These are phyloP conservation scores for Kitagawia praeruptora DNA, from an alignment of 129 eudicot genomes.

Conservation along the genomic window DNA sequence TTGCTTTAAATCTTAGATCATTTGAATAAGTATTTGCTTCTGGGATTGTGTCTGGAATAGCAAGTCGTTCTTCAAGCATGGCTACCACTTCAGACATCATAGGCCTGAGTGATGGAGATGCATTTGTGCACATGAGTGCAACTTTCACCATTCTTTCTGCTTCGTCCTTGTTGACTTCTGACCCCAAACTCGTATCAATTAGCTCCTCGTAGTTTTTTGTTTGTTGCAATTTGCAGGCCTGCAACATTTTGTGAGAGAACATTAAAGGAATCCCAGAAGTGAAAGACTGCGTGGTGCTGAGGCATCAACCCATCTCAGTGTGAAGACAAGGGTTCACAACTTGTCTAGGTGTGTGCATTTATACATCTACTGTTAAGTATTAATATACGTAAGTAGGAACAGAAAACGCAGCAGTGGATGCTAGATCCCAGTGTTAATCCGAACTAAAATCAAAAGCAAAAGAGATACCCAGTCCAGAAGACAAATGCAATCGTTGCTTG, in stretches of 20 bases:
- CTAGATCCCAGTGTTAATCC: neutral
- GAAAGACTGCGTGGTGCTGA: neutral
- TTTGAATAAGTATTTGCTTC: constrained; percentile 30
- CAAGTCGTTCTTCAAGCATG: constrained; percentile 61
- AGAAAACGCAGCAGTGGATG: neutral
- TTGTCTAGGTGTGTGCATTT: neutral
- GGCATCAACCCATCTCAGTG: neutral
- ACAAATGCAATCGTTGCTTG: constrained; percentile 47
- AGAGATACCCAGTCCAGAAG: constrained; percentile 72
- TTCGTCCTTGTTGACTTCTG: constrained; percentile 42
- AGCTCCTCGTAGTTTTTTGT: constrained; percentile 42
- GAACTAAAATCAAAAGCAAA: neutral
- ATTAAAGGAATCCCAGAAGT: neutral
- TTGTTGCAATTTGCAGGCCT: constrained; percentile 63
- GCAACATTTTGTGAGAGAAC: constrained; percentile 10
- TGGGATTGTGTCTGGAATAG: constrained; percentile 40
- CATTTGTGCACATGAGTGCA: constrained; percentile 63
- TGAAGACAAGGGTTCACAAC: neutral
- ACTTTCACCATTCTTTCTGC: constrained; percentile 46
- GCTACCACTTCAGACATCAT: constrained; percentile 60
- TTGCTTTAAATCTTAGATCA: constrained; percentile 59
- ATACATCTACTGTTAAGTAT: neutral
- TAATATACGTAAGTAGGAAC: neutral
- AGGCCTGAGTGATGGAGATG: constrained; percentile 59
- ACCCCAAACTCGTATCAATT: constrained; percentile 42